Percentiles rank a stretch among this genome's conserved stretches.
Evolutionary conservation across 1,284 basidiomycete genomes (phyloP).

Genomic region (Puccinia triticina): DNA sequence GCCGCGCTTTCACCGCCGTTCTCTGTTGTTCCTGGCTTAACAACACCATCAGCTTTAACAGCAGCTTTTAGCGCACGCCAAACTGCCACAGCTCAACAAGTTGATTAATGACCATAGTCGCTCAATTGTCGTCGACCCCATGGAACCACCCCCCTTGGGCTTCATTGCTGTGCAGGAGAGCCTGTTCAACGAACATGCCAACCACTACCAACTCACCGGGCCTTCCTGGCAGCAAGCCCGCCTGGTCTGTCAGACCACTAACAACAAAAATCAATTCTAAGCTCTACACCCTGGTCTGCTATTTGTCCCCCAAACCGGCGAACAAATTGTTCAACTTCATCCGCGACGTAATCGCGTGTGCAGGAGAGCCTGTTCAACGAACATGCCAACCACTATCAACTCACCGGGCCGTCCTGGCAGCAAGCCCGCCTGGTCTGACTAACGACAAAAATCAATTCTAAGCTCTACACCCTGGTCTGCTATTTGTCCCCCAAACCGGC

Average conservation of each 20-base stretch:
- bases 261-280: constrained; percentile 16
- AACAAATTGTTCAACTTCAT: too few relatives aligned
- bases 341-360: too few relatives aligned
- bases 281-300: constrained; percentile 27
- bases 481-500: constrained; percentile 18
- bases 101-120: not conserved
- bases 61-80: not conserved
- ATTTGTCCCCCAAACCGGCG: constrained; percentile 18
- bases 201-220: constrained; percentile 25
- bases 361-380: constrained; percentile 7
- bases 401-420: constrained; percentile 16
- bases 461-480: constrained; percentile 4
- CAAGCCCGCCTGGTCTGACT: constrained; percentile 16
- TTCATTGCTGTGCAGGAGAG: not conserved
- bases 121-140: constrained; percentile 1
- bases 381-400: constrained; percentile 18
- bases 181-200: constrained; percentile 30
- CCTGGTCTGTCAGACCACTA: constrained; percentile 11
- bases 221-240: constrained; percentile 22
- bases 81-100: constrained; percentile 9
- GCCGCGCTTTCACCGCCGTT: too few relatives aligned
- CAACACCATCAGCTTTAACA: not conserved
- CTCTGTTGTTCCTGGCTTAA: too few relatives aligned
- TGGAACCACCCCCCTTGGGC: not conserved
- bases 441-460: constrained; percentile 18